Conservation (phyloP, 2,329 filamentous ascomycete genomes). For the Trichocomaceae sp. region DNA sequence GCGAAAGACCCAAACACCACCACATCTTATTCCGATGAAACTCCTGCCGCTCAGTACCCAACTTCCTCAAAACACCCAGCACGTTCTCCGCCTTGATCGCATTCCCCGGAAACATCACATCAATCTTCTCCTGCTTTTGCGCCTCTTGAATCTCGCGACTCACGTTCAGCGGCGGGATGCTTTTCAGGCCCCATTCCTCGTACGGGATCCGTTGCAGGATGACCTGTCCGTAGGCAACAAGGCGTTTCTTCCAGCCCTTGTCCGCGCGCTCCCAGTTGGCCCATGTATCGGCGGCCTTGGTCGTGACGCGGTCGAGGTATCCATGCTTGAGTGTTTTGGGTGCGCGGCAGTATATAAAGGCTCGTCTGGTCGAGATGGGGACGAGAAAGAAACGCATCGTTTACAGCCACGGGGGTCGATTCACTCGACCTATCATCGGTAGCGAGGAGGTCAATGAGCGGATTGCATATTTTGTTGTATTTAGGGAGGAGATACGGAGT, state of each 20-base stretch:
- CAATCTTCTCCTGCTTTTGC: conserved; percentile 61
- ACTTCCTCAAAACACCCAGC: conserved; percentile 55
- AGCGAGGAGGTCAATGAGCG: conserved; percentile 15
- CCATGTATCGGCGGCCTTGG: conserved; percentile 71
- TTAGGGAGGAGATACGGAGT: not conserved
- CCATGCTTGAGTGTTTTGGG: conserved; percentile 40
- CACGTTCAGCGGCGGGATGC: conserved; percentile 72
- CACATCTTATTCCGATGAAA: conserved; percentile 71
- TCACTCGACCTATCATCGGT: conserved; percentile 3
- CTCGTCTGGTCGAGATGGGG: conserved; percentile 83
- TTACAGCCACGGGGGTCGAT: conserved; percentile 15
- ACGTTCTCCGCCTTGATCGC: conserved; percentile 62
- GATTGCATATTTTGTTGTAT: not conserved
- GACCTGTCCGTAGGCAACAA: conserved; percentile 80
- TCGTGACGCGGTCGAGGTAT: conserved; percentile 61
- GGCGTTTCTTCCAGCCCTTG: conserved; percentile 76
- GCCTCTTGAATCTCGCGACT: conserved; percentile 59
- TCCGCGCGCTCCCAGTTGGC: conserved; percentile 79
- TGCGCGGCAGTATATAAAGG: conserved; percentile 81
- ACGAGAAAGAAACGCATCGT: conserved; percentile 88
- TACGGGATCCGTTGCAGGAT: conserved; percentile 83
- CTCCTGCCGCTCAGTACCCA: conserved; percentile 73
- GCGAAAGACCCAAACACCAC: conserved; percentile 77
- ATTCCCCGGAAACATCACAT: conserved; percentile 61
- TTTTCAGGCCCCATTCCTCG: conserved; percentile 97